These are phyloP conservation scores for Periconia digitata DNA, from an alignment of 2,329 filamentous ascomycete genomes.

Conservation along the genomic window DNA sequence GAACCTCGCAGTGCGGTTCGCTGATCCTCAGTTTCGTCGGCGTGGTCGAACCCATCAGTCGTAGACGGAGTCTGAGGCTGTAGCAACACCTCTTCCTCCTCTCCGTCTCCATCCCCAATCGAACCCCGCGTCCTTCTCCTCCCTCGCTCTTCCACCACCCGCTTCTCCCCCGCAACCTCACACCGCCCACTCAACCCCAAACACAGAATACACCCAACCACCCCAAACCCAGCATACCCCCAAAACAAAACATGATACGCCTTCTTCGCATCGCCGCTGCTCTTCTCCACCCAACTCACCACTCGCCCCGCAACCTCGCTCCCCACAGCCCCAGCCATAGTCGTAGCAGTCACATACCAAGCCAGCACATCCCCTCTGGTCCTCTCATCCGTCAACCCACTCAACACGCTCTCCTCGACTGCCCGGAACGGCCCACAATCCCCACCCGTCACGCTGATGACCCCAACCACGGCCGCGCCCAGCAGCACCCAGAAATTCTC, in stretches of 20 bases:
- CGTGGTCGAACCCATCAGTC: conserved; percentile 28
- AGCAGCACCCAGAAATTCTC: conserved; percentile 44
- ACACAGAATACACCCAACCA: conserved; percentile 43
- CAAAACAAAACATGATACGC: conserved; percentile 48
- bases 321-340: conserved; percentile 39
- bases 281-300: conserved; percentile 42
- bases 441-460: conserved; percentile 40
- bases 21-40: not conserved
- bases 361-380: conserved; percentile 41
- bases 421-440: conserved; percentile 40
- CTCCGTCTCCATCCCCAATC: conserved; percentile 11
- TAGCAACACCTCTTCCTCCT: conserved; percentile 39
- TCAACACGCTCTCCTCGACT: conserved; percentile 40
- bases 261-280: conserved; percentile 39
- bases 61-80: conserved; percentile 37
- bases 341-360: conserved; percentile 44
- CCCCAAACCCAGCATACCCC: conserved; percentile 46
- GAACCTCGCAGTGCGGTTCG: not conserved
- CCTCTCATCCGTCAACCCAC: conserved; percentile 37
- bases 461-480: conserved; percentile 41
- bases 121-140: conserved; percentile 3
- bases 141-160: conserved; percentile 27
- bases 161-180: conserved; percentile 40
- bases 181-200: conserved; percentile 44
- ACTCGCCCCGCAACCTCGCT: conserved; percentile 42